Conservation (phyloP, 1,284 basidiomycete genomes). For the Peniophora sp. region DNA sequence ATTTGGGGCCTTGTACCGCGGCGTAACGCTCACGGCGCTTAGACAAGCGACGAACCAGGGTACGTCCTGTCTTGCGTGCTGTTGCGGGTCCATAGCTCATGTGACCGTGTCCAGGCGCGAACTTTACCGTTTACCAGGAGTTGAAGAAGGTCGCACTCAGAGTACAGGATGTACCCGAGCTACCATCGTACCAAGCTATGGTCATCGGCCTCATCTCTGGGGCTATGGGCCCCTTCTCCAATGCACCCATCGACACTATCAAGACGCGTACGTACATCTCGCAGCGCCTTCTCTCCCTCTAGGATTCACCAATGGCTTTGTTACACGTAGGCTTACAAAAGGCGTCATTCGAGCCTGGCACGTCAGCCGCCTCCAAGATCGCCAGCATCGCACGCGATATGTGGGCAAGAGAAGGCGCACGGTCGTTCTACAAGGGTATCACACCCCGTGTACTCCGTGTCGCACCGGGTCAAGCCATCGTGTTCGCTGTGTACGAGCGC, state of each 20-base stretch:
- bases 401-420: slow-evolving; percentile 87
- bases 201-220: slow-evolving; percentile 92
- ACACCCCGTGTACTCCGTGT: slow-evolving; percentile 95
- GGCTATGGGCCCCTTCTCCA: slow-evolving; percentile 95
- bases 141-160: slow-evolving; percentile 78
- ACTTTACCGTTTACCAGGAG: slow-evolving; percentile 98
- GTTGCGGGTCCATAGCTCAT: not conserved
- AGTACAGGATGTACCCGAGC: slow-evolving; percentile 62
- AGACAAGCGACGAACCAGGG: slow-evolving; percentile 99
- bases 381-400: slow-evolving; percentile 80
- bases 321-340: slow-evolving; percentile 68
- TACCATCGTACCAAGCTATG: slow-evolving; percentile 95
- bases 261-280: slow-evolving; percentile 68
- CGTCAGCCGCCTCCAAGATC: slow-evolving; percentile 74
- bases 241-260: slow-evolving; percentile 96
- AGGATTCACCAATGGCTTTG: not conserved
- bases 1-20: slow-evolving; percentile 79
- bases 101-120: slow-evolving; percentile 57
- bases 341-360: slow-evolving; percentile 68
- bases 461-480: slow-evolving; percentile 89
- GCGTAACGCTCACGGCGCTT: slow-evolving; percentile 88
- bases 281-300: not conserved
- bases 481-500: slow-evolving; percentile 88
- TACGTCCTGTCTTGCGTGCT: slow-evolving; percentile 19
- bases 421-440: slow-evolving; percentile 95